Conservation (phyloP, 106 monocot genomes). For the Agapanthus africanus region DNA sequence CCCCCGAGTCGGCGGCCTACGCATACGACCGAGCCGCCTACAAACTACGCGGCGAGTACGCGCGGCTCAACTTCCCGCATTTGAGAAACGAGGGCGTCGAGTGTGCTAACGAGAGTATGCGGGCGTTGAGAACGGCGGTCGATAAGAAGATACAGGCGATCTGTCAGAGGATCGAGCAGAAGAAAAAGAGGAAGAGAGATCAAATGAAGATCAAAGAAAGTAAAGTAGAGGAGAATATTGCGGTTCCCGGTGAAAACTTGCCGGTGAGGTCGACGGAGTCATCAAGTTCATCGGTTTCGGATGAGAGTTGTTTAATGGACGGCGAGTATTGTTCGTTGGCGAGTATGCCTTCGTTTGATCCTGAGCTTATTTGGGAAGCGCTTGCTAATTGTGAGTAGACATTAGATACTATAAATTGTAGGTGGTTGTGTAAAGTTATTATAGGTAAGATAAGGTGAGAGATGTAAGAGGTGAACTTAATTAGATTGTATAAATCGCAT, state of each 20-base stretch:
- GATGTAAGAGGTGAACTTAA: no score
- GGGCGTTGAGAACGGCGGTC: slow-evolving; percentile 41
- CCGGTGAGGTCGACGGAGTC: slow-evolving; percentile 1
- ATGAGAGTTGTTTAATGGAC: slow-evolving; percentile 10
- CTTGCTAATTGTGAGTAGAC: slow-evolving; percentile 36
- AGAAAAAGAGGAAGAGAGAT: not conserved
- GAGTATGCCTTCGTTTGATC: slow-evolving; percentile 77
- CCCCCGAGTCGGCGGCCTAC: slow-evolving; percentile 65
- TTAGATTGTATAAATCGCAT: no score
- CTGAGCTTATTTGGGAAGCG: slow-evolving; percentile 75
- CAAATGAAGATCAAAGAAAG: not conserved
- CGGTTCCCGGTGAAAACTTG: not conserved
- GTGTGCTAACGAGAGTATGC: slow-evolving; percentile 26
- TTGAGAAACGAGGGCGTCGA: slow-evolving; percentile 15
- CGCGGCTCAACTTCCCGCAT: slow-evolving; percentile 69
- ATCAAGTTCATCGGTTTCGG: slow-evolving; percentile 16
- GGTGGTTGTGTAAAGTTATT: no score
- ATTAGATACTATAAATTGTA: no score
- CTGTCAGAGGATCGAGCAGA: slow-evolving; percentile 34
- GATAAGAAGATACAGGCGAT: slow-evolving; percentile 81
- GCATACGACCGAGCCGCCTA: slow-evolving; percentile 86
- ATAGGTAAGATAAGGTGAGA: no score
- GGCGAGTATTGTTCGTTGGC: slow-evolving; percentile 43
- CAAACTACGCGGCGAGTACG: slow-evolving; percentile 86
- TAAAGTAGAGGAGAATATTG: not conserved